A percentile compares a stretch with the other conserved stretches of the same genome.
Evolutionary conservation across 176 grass and related monocot genomes (phyloP).

Genomic region (Melocanna baccifera): DNA sequence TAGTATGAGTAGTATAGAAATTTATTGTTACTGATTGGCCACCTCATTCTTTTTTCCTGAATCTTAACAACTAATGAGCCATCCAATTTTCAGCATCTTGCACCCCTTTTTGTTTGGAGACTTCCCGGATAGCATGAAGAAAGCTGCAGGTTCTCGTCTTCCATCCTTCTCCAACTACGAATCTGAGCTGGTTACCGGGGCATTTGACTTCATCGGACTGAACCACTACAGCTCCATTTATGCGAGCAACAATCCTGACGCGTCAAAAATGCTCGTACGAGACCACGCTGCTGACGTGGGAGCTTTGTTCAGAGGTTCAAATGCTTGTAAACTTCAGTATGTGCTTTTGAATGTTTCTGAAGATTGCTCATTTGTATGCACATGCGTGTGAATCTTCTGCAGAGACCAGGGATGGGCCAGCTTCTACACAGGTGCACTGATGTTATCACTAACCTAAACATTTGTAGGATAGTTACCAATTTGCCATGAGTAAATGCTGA

Average conservation of each 20-base stretch:
- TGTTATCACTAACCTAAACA: neutral
- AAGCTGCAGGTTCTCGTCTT: constrained; percentile 37
- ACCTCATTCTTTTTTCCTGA: neutral
- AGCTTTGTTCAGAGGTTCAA: constrained; percentile 20
- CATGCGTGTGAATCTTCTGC: neutral
- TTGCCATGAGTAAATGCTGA: neutral
- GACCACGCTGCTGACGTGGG: constrained; percentile 29
- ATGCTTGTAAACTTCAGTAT: neutral
- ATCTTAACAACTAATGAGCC: neutral
- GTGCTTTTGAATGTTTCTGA: neutral
- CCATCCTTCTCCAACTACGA: constrained; percentile 42
- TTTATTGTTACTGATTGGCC: neutral
- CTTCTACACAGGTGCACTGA: neutral
- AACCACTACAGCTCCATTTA: constrained; percentile 57
- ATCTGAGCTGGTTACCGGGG: constrained; percentile 38
- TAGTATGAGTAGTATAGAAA: neutral
- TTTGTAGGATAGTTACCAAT: neutral
- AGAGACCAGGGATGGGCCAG: neutral
- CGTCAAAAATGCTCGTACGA: neutral
- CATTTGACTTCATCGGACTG: constrained; percentile 60
- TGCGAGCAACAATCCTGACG: constrained; percentile 34
- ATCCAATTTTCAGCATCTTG: constrained; percentile 39
- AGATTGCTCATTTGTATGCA: neutral
- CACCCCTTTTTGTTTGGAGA: constrained; percentile 50
- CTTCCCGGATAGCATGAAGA: constrained; percentile 54